A percentile compares a stretch with the other conserved stretches of the same genome.
phyloP scores from a whole-genome alignment of 305 asterid genomes.

The Solanum hybrid region DNA sequence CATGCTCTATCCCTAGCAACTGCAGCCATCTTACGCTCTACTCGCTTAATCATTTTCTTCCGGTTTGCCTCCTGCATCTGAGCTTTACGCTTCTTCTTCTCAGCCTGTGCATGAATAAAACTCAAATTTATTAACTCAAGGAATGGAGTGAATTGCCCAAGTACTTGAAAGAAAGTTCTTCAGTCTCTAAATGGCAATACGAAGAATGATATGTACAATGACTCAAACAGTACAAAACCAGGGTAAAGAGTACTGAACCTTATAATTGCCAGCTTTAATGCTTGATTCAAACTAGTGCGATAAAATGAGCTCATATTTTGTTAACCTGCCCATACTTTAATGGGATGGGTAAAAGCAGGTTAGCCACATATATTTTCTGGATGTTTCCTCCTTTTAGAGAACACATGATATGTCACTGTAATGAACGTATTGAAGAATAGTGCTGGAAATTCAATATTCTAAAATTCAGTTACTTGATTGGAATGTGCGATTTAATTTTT shows the following conservation, averaged over 20 bases:
- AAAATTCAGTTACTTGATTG: neutral
- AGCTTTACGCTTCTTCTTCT: conserved; percentile 73
- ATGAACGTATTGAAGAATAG: neutral
- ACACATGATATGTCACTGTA: neutral
- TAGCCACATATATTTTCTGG: neutral
- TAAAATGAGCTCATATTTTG: neutral
- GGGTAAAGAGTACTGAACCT: neutral
- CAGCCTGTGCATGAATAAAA: conserved; percentile 30
- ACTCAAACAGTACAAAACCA: neutral
- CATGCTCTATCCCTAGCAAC: conserved; percentile 93
- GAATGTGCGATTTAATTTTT: fast-evolving
- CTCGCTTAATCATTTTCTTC: conserved; percentile 58
- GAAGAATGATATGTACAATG: neutral
- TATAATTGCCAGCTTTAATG: no score
- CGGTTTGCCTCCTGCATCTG: conserved; percentile 65
- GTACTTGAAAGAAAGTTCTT: neutral
- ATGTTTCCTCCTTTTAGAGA: neutral
- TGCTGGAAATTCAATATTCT: neutral
- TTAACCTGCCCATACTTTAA: neutral
- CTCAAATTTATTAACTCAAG: neutral
- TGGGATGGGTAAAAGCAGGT: neutral
- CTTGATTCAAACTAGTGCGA: no score
- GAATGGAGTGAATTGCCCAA: neutral
- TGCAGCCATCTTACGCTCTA: conserved; percentile 93
- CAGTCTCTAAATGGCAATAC: neutral